Evolutionary conservation across 495 filamentous ascomycete species (phyloP), one percentile per base, ranked within the genome.

Genomic region (Trichoderma reesei): DNA sequence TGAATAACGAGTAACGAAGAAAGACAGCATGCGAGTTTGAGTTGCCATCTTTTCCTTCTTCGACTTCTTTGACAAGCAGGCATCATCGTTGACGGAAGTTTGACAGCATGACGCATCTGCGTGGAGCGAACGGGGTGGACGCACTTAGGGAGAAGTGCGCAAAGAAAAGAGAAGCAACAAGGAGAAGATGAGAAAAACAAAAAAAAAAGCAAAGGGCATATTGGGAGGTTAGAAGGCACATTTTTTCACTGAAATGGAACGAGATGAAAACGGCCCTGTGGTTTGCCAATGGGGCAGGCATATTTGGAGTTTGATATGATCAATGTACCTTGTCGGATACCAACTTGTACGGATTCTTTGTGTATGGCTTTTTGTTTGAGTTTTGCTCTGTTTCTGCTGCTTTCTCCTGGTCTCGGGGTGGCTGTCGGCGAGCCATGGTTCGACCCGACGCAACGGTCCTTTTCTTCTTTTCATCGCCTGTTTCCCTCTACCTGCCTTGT

Each of bases 261-360:
- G 20, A 48, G 20, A 18, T 4, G 9, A 48, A 48, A 20, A 26
- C 16, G 44, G 16, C 16, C 18, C 10, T 34, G 11, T 33, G 51
- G 2, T 8, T 20, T 33, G 20, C 31, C 20, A 5, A 14, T 9
- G 11, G 3, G 44, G 31, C 51, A 56, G 31, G 51, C 51, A 56
- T 33, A 56, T 56, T 34, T 56, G 51, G 51, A 56, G 51, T 56
- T 26, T 56, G 51, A 48, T 48, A 48, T 36, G 16, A 56, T 14
- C 51, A 56, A 34, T 56, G 51, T 56, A 56, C 51, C 51, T 36
- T 56, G 51, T 56, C 51, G 51, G 51, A 56, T 56, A 56, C 51
- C 51, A 56, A 3, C 11, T 56, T 56, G 51, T 56, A 56, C 51
- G 51, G 51, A 33, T 33, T 56, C 18, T 34, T 46, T 39, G 16